Evolutionary conservation across 176 grass and related monocot species (phyloP), one percentile per base, ranked within the genome.

Genomic region (Ampelocalamus luodianensis): DNA sequence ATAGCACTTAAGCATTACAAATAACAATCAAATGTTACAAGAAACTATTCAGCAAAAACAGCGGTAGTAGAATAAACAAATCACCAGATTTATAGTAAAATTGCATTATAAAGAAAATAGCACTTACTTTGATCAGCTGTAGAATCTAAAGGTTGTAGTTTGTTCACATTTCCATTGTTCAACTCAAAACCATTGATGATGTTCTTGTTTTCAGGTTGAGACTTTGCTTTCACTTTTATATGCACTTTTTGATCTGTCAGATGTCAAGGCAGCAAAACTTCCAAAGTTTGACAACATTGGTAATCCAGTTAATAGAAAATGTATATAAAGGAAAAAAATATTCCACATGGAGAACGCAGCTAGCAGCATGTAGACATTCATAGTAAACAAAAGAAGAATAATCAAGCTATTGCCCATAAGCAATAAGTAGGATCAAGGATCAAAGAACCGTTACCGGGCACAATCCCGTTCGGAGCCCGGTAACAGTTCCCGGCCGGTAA

Each of bases 181-280:
- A 88, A 75, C 29, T 74, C 81, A 11, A 85, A 94, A 81, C 51
- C 72, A 79, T 76, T 77, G 79, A 49, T n/a, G n/a, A 12, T 24
- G 11, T 82, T 89, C 76, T 83, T 79, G 82, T 81, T 83, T 79
- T 87, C 62, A 55, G 40, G 26, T 24, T 65, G 71, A 74, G 83
- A 70, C 51, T 78, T 89, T 63, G 74, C 59, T 85, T 91, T 88
- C 65, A 89, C 60, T 76, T 82, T 80, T 87, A 91, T 82, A 72
- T 88, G 74, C 67, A 84, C 24, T 36, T 81, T 86, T 74, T 78
- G 81, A 81, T 85, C 89, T 89, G 85, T 76, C 44, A 82, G 43
- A 87, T 69, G 84, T 94, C 85, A 94, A 89, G 86, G 82, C 44
- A 77, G 54, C 50, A 76, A 87, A 79, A 20, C 23, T 53, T 49